Base-by-base conservation (phyloP, 1,284 basidiomycete genomes). In the Spongiforma sp. region DNA sequence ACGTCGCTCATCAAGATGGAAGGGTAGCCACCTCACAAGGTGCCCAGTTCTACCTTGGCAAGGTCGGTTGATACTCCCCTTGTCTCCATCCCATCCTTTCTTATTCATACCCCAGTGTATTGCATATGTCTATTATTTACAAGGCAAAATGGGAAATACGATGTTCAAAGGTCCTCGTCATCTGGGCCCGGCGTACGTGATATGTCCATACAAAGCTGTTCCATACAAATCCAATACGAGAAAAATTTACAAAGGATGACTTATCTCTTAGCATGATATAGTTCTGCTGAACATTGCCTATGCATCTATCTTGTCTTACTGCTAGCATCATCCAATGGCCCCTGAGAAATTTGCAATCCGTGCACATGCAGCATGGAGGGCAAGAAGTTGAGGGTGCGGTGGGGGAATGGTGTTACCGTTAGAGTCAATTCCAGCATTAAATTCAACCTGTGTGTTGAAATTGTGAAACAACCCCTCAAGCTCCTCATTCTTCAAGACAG, bases 81-180 rank as follows among this genome's bases (percentile, higher is more conserved):
- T 48, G n/a, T 39, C 12, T 39, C 46, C 19, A 10, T 34, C 14
- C 28, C 57, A 14, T 41, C 28, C 15, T 36, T 64, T 36, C 61
- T 46, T 17, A 37, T n/a, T 17, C 5, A 19, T 36, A 21, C 33
- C 43, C 6, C 74, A 98, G 95, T 94, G 98, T 74, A 87, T 99
- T 71, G 98, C 97, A 68, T 99, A 93, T 83, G 95, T n/a, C n/a
- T n/a, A n/a, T n/a, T n/a, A n/a, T 99, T 75, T 99, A 99, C 90
- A 92, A 91, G 80, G 96, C 95, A 68, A 96, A 97, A 86, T 88
- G 89, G 78, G 93, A 95, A 82, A 88, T 96, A 70, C 90, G 92
- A 80, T 95, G 96, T 68, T 93, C 93, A 74, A 95, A 95, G 82
- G 86, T 98, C 78, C 93, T 96, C 73, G 95, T 98, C 70, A 96